Evolutionary conservation across 768 basidiomycete genomes (phyloP), one percentile per base, ranked within the genome.

Genomic region (Kockovaella imperatae): DNA sequence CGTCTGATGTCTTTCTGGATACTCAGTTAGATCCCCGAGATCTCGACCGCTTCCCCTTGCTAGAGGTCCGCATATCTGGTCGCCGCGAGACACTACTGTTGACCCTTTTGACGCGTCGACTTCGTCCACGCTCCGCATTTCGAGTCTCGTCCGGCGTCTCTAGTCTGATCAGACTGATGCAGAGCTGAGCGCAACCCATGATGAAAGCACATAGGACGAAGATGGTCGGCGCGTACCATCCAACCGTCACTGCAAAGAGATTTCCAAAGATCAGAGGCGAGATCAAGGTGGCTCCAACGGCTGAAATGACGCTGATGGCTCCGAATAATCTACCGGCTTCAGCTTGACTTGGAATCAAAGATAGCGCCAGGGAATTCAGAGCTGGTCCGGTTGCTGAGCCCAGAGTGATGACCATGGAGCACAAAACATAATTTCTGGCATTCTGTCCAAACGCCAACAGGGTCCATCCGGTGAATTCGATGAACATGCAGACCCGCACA

Each of bases 301-400:
- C 80, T 52, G 84, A 79, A 3, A 87, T 56, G 24, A 90, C 84
- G 47, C 82, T 81, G 49, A 90, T 56, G 3, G 81, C 87, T 11
- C 87, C 89, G 60, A 89, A 90, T 15, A 95, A 74, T 57, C 74
- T 76, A 2, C 87, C 89, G 11, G 76, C 74, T 60, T 88, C 84
- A 13, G 74, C 75, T 0, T 56, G 57, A 30, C 62, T 60, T 2
- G 80, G 78, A 1, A 74, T 42, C 5, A 72, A 49, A 3, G 83
- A 78, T 35, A 91, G 71, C 3, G 86, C 81, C 29, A 87, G 76
- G 18, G 83, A 83, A 47, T 86, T 82, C 6, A 78, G 50, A 1
- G 84, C 80, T 7, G 89, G 87, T 20, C 62, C 66, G 49, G 83
- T 79, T 1, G 83, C 86, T 0, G 75, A 64, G 0, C 80, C 80